Evolutionary conservation across 495 filamentous ascomycete species (phyloP), one percentile per base, ranked within the genome.

Genomic region (Usnea hakonensis): DNA sequence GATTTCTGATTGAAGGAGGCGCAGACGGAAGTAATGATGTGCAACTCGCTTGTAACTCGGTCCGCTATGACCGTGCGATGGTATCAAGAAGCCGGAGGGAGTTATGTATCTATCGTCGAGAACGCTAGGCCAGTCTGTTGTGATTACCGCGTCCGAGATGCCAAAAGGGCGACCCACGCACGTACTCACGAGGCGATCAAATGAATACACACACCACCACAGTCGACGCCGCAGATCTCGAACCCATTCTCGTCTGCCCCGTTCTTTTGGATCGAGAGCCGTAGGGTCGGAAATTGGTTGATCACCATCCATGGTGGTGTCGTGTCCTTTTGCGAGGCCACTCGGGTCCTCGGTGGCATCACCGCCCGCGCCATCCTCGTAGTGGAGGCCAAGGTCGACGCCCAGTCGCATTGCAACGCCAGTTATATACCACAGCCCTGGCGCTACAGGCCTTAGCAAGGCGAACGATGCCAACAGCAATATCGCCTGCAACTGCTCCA

Each of bases 171-270:
- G 81, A 46, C 93, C 93, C 40, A 97, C 93, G 64, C 92, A 96
- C 19, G 90, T 90, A 64, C 87, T 88, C 56, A 96, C 93, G 26
- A 97, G 84, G 33, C 93, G 85, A 70, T 97, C 93, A 64, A 96
- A 88, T 36, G 89, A 91, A 71, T 97, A 97, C 2, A 90, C 89
- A 75, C 90, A 95, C 93, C 93, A 97, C 91, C 93, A 97, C 23
- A 97, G 77, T 33, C 93, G 83, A 62, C 93, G 82, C 54, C 92
- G 85, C 41, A 95, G 78, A 71, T 97, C 93, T 28, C 93, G 86
- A 26, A 90, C 79, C 82, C 90, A 97, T 76, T 96, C 86, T 53
- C 90, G 79, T 19, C 89, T 83, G 19, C 92, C 92, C 56, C 82
- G 81, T 74, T 93, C 83, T 53, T 79, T 79, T 21, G 74, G 73